Percentiles rank a stretch among this genome's conserved stretches.
phyloP scores from a whole-genome alignment of 345 rosid genomes.

The Populus tremula region DNA sequence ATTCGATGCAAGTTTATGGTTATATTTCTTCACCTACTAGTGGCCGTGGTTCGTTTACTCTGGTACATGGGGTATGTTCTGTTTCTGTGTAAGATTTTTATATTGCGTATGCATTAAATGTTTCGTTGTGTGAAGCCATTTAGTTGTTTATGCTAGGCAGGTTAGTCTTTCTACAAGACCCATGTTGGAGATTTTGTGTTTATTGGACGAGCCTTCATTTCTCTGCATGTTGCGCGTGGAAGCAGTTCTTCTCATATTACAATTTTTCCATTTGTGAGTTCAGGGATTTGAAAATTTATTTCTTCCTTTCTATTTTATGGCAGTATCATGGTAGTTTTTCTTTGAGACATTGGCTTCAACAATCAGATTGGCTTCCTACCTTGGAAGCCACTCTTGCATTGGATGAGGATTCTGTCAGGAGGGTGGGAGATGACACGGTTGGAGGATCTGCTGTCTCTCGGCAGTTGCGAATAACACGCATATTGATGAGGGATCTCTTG shows the following conservation, averaged over 20 bases:
- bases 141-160: background rate
- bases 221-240: background rate
- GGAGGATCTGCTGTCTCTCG: conserved; percentile 97
- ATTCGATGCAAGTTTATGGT: conserved; percentile 73
- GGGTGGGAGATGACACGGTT: conserved; percentile 87
- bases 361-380: conserved; percentile 92
- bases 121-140: background rate
- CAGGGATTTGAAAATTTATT: background rate
- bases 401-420: conserved; percentile 84
- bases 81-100: background rate
- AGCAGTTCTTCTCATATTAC: background rate
- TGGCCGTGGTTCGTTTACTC: background rate
- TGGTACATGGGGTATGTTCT: background rate
- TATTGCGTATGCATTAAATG: background rate
- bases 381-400: conserved; percentile 89
- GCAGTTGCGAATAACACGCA: conserved; percentile 70
- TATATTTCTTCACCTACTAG: background rate
- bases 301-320: conserved; percentile 8
- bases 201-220: background rate
- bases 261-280: background rate
- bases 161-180: background rate
- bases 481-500: conserved; percentile 84
- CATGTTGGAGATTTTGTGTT: background rate
- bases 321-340: conserved; percentile 97
- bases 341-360: conserved; percentile 92